phyloP scores from a whole-genome alignment of 2,329 filamentous ascomycete genomes.

The Teratosphaeria pseudoeucalypti region DNA sequence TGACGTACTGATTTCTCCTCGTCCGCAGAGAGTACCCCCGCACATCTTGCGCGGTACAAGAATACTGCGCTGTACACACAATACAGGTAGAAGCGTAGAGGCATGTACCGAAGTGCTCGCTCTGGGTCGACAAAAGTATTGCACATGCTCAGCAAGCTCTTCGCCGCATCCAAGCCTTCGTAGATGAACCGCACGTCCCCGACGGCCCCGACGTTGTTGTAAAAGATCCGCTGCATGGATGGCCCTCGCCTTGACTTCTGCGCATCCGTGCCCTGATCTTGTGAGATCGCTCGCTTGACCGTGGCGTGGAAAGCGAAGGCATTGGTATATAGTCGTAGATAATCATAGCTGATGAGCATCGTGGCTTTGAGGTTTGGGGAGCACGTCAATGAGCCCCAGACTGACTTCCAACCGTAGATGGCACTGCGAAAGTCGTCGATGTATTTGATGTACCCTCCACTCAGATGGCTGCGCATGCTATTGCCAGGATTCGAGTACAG shows the following conservation, averaged over 20 bases:
- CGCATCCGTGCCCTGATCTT: constrained; percentile 10
- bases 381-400: constrained; percentile 57
- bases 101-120: constrained; percentile 38
- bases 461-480: constrained; percentile 58
- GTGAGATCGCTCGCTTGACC: constrained; percentile 34
- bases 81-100: constrained; percentile 39
- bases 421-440: constrained; percentile 63
- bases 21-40: constrained; percentile 37
- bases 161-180: constrained; percentile 40
- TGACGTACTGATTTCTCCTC: constrained; percentile 37
- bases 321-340: constrained; percentile 62
- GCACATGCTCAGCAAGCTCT: constrained; percentile 39
- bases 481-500: constrained; percentile 62
- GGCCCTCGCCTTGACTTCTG: constrained; percentile 19
- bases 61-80: constrained; percentile 41
- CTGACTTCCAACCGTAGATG: constrained; percentile 60
- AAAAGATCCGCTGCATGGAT: constrained; percentile 34
- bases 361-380: constrained; percentile 57
- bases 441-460: constrained; percentile 64
- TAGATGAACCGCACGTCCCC: constrained; percentile 41
- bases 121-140: constrained; percentile 42
- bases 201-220: constrained; percentile 40
- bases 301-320: constrained; percentile 68
- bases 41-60: constrained; percentile 38
- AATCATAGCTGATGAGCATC: constrained; percentile 61